Base-by-base conservation (phyloP, 495 filamentous ascomycete species). In the Aspergillus bridgeri region DNA sequence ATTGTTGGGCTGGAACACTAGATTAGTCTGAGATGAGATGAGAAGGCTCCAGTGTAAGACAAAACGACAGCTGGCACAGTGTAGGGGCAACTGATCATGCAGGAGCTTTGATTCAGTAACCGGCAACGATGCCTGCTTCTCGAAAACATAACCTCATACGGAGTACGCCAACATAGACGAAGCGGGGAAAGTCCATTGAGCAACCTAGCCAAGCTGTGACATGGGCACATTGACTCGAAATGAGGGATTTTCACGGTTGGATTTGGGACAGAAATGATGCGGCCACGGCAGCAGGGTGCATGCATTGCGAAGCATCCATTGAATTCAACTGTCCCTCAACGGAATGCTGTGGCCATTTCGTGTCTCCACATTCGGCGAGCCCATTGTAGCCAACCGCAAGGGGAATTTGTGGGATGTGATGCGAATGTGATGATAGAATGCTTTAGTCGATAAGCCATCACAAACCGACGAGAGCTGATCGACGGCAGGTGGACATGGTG, bases 241-340 rank as follows among this genome's bases (percentile, higher is more conserved):
- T 79, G 76, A 73, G 76, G 74, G 71, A 76, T 78, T 77, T 76
- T 76, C 65, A 49, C 54, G 63, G 53, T 43, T 69, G 58, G 59
- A 68, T 53, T 65, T 71, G 66, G 61, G 61, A 57, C 44, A 63
- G 52, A 69, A 52, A 59, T 59, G 47, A 68, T 63, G 48, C 65
- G 59, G 71, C 73, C 75, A 78, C 72, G 65, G 64, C 62, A 67
- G 57, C 67, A 63, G 67, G 68, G 59, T 71, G 67, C 69, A 73
- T 78, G 75, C 73, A 76, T 69, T 59, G 63, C 74, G 70, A 73
- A 72, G 67, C 72, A 67, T 65, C 67, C 64, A 59, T 61, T 66
- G 66, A 66, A 67, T 66, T 64, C 66, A 63, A 65, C 58, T 62
- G 64, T 62, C 65, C 69, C 66, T 60, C 63, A 72, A 58, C 66